A percentile compares a stretch with the other conserved stretches of the same genome.
Conservation (phyloP, 2,329 filamentous ascomycete genomes). For the Thermothelomyces thermophilus region DNA sequence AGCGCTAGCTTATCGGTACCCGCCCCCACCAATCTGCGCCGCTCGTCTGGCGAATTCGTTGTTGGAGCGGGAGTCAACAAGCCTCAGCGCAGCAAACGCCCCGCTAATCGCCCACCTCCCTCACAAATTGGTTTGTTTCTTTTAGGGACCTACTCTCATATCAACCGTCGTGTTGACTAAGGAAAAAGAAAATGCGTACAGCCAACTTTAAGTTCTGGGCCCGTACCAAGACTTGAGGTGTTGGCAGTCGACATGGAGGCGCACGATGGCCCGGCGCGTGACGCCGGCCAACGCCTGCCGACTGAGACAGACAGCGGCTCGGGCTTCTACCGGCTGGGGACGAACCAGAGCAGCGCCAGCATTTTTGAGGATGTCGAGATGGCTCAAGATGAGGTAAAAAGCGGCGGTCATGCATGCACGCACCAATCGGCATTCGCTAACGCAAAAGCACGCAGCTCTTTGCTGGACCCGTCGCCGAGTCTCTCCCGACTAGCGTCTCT, state of each 20-base stretch:
- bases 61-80: too few species aligned
- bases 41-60: too few species aligned
- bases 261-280: slow-evolving; percentile 14
- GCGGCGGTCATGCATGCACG: not conserved
- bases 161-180: too few species aligned
- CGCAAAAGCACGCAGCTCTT: slow-evolving; percentile 51
- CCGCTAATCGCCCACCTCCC: too few species aligned
- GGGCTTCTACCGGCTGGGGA: slow-evolving; percentile 57
- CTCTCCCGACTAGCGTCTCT: slow-evolving; percentile 88
- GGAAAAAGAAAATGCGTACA: not conserved
- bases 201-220: not conserved
- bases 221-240: slow-evolving; percentile 11
- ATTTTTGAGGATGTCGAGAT: slow-evolving; percentile 96
- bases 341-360: slow-evolving; percentile 68
- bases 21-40: not conserved
- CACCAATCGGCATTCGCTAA: not conserved
- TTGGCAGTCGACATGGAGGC: slow-evolving; percentile 6
- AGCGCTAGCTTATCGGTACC: not conserved
- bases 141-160: too few species aligned
- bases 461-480: slow-evolving; percentile 88
- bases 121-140: too few species aligned
- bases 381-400: slow-evolving; percentile 82
- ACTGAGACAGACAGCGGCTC: slow-evolving; percentile 13
- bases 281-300: slow-evolving; percentile 15
- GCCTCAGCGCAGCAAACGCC: too few species aligned